These are phyloP conservation scores for Limtongozyma cylindracea DNA, from an alignment of 805 yeast species.

Conservation along the genomic window DNA sequence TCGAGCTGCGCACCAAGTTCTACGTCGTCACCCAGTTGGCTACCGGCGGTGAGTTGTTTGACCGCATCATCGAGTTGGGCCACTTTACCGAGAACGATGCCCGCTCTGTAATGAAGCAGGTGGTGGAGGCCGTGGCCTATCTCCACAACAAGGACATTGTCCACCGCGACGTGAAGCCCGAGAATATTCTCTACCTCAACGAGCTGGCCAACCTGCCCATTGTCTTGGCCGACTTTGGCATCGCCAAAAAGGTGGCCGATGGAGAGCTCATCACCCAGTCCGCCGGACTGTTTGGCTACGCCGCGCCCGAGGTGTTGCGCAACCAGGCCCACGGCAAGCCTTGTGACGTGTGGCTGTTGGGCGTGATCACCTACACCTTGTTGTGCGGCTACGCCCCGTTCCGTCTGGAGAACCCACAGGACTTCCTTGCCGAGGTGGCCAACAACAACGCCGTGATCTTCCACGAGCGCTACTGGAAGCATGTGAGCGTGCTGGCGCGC, in stretches of 20 bases:
- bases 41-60: conserved; percentile 89
- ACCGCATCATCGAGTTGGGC: conserved; percentile 59
- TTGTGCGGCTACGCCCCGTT: conserved; percentile 88
- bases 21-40: conserved; percentile 88
- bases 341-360: conserved; percentile 90
- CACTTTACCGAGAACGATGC: conserved; percentile 82
- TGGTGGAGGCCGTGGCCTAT: conserved; percentile 56
- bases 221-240: conserved; percentile 90
- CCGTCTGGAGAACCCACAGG: conserved; percentile 58
- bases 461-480: conserved; percentile 71
- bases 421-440: conserved; percentile 58
- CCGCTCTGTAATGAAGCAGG: conserved; percentile 42
- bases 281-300: conserved; percentile 90
- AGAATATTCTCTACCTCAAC: conserved; percentile 58
- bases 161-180: conserved; percentile 89
- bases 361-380: conserved; percentile 77
- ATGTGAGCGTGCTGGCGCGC: conserved; percentile 60
- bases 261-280: conserved; percentile 41
- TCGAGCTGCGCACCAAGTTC: conserved; percentile 77
- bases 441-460: conserved; percentile 57
- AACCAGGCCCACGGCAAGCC: conserved; percentile 82
- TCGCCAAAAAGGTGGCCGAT: conserved; percentile 54
- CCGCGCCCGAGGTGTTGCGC: conserved; percentile 81
- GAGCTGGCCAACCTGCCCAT: conserved; percentile 29
- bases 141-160: conserved; percentile 59